Evolutionary conservation across 1,139 yeast genomes (phyloP).

Genomic region (Geotrichum carabidarum): DNA sequence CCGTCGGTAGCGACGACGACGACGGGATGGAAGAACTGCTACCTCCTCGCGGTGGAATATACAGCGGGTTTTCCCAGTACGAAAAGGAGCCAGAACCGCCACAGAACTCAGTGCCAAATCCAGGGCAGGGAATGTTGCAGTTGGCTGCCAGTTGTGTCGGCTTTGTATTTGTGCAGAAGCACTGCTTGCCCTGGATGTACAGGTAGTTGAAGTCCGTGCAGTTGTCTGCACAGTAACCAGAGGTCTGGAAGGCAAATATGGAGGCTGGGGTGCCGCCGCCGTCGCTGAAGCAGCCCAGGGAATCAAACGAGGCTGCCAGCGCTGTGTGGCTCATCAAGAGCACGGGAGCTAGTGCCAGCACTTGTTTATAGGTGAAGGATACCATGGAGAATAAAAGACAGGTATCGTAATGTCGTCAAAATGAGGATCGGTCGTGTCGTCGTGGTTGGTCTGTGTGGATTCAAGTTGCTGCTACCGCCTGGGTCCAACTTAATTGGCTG

Average conservation of each 20-base stretch:
- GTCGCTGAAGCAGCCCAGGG: slow-evolving; percentile 13
- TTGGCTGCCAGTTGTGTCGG: slow-evolving; percentile 42
- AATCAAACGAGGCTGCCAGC: neutral
- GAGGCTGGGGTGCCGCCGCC: slow-evolving; percentile 6
- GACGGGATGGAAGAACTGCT: slow-evolving; percentile 8
- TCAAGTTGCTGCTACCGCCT: no score
- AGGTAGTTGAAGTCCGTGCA: slow-evolving; percentile 31
- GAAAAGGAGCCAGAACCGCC: slow-evolving; percentile 21
- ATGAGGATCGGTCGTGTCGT: neutral
- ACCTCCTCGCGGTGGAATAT: slow-evolving; percentile 19
- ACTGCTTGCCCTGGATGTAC: slow-evolving; percentile 56
- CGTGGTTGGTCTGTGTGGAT: no score
- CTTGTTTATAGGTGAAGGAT: no score
- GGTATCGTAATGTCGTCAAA: neutral
- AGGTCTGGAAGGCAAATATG: slow-evolving; percentile 11
- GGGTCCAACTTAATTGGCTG: no score
- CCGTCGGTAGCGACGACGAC: slow-evolving; percentile 3
- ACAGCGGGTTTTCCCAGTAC: slow-evolving; percentile 20
- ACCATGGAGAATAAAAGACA: neutral
- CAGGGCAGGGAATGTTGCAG: slow-evolving; percentile 47
- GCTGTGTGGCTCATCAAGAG: neutral
- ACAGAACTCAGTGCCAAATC: slow-evolving; percentile 15
- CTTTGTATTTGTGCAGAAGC: slow-evolving; percentile 58
- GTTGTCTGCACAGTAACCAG: slow-evolving; percentile 11
- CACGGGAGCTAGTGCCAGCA: neutral